Percentiles rank a stretch among this genome's conserved stretches.
Conservation (phyloP, 768 basidiomycete genomes). For the Ramaria sp. region DNA sequence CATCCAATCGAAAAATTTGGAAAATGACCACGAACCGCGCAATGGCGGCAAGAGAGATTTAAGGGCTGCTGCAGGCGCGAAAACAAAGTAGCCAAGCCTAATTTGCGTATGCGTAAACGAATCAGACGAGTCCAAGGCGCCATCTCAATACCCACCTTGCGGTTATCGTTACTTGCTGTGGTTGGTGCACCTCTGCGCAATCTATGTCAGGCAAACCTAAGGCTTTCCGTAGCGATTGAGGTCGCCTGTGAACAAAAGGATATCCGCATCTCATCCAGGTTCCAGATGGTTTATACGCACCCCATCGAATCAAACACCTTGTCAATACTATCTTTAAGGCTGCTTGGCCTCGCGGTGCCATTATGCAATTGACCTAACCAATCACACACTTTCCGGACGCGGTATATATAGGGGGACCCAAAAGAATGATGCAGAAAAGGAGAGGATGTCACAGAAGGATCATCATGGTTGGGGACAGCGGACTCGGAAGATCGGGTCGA, state of each 20-base stretch:
- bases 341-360: not conserved
- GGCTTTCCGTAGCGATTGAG: not conserved
- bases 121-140: not conserved
- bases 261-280: not conserved
- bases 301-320: not conserved
- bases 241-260: not conserved
- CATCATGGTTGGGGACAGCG: not conserved
- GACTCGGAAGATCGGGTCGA: not conserved
- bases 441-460: slow-evolving; percentile 12
- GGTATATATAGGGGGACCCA: slow-evolving; percentile 36
- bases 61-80: not conserved
- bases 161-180: not conserved
- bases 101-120: not conserved
- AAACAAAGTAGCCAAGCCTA: slow-evolving; percentile 9
- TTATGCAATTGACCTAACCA: slow-evolving; percentile 31
- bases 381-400: slow-evolving; percentile 51
- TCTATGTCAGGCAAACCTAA: not conserved
- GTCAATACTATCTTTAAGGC: not conserved
- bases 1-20: slow-evolving; percentile 37
- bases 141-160: slow-evolving; percentile 4
- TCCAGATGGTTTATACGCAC: not conserved
- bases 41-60: slow-evolving; percentile 38
- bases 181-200: not conserved
- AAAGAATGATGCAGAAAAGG: slow-evolving; percentile 34
- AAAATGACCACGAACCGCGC: slow-evolving; percentile 27